Base-by-base conservation (phyloP, 1,139 yeast genomes). In the Taphrina flavorubra region DNA sequence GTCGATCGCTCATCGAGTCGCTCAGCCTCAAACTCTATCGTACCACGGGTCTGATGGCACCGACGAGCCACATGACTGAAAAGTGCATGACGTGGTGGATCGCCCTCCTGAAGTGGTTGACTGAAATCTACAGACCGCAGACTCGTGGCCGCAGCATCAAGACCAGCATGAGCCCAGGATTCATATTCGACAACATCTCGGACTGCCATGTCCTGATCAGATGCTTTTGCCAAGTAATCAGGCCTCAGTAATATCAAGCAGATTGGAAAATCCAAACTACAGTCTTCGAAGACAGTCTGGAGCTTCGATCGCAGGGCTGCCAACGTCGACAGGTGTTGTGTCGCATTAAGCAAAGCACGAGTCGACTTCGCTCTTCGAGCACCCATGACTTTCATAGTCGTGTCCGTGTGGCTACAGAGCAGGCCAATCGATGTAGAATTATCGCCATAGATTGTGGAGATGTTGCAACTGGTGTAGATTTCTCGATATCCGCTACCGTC, bases 191-290 rank as follows among this genome's bases (percentile, higher is more conserved):
- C 49, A 10, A 49, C 34, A 49, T 49, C 36, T n/a, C 16, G 40
- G n/a, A 14, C 42, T 14, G 34, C 40, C 13, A 13, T 34, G 36
- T 37, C 36, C 46, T 31, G 36, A 10, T 8, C 20, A 14, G 49
- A 40, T 10, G 49, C 2, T 6, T 49, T 25, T 10, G 31, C 42
- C 36, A 25, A 16, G 37, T 25, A 56, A 14, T 56, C 60, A 7
- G 60, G 46, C 34, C 58, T 18, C 16, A 56, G 16, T 6, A 56
- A 8, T 25, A 56, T 39, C 60, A 56, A 10, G 49, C 46, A 37
- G 20, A 56, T 20, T 8, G 60, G 60, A 56, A 56, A 56, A 25
- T 56, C 60, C 49, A 37, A 4, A 8, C 42, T 49, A 20, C 60
- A 56, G 4, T 25, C 36, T 3, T 56, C 37, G 18, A 40, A 37